Percentiles rank a stretch among this genome's conserved stretches.
phyloP scores from a whole-genome alignment of 768 basidiomycete species.

The Russula brevipes region DNA sequence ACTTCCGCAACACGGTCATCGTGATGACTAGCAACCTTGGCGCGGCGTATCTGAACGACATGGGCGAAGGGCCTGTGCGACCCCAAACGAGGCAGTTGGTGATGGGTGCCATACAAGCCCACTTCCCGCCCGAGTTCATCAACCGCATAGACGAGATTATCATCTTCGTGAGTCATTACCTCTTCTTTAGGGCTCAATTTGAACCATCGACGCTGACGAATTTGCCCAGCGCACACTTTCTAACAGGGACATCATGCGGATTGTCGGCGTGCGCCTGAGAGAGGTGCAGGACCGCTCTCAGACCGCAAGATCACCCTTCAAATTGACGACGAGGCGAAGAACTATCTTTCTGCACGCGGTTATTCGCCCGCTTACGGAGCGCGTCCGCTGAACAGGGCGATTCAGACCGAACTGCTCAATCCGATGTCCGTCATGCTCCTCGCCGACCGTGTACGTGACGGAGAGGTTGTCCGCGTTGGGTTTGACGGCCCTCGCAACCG shows the following conservation, averaged over 20 bases:
- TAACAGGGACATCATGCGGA: slow-evolving; percentile 66
- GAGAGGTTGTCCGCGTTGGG: slow-evolving; percentile 66
- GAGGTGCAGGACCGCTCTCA: slow-evolving; percentile 81
- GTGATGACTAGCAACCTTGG: slow-evolving; percentile 94
- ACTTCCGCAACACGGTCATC: slow-evolving; percentile 89
- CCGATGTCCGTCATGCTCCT: slow-evolving; percentile 83
- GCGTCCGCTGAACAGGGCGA: slow-evolving; percentile 84
- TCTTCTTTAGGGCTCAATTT: background rate
- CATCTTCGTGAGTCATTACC: slow-evolving; percentile 48
- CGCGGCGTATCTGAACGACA: slow-evolving; percentile 67
- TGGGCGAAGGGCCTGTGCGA: slow-evolving; percentile 65
- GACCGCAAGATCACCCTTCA: slow-evolving; percentile 77
- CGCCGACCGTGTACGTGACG: slow-evolving; percentile 74
- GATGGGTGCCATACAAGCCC: slow-evolving; percentile 69
- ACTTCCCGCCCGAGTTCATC: slow-evolving; percentile 91
- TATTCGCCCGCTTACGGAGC: slow-evolving; percentile 87
- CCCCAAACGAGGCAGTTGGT: slow-evolving; percentile 59
- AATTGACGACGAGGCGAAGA: slow-evolving; percentile 70
- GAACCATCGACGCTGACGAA: slow-evolving; percentile 31
- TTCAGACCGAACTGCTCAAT: slow-evolving; percentile 90
- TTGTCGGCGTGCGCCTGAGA: slow-evolving; percentile 82
- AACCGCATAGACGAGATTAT: slow-evolving; percentile 86
- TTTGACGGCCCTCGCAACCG: slow-evolving; percentile 83
- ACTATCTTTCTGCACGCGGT: slow-evolving; percentile 67
- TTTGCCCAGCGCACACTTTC: slow-evolving; percentile 68